Evolutionary conservation across 78 protist genomes (phyloP), one percentile per base, ranked within the genome.

Genomic region (Dictyostelium citrinum): DNA sequence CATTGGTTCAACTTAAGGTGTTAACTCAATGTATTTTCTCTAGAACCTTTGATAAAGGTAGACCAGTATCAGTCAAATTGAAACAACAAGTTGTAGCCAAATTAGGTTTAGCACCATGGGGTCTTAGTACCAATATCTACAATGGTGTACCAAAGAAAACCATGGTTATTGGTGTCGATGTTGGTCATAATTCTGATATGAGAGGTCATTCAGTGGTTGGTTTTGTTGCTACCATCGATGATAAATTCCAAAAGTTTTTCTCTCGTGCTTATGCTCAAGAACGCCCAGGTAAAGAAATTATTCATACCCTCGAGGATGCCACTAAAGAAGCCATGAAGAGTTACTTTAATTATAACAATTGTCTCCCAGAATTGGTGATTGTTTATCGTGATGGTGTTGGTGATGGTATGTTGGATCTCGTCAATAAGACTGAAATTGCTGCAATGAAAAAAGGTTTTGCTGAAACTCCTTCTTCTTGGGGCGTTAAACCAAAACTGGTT

Each of bases 341-440:
- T 16, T 84, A 71, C 45, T 70, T 74, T 20, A 24, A n/a, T 8
- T 4, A 37, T 7, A 75, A 84, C 27, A n/a, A 33, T 14, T 35
- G 43, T 3, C 35, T 78, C 1, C 95, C 95, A 5, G 35, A 60
- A 31, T 3, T 46, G 27, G 60, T 90, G 0, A 71, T 90, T 10
- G 70, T 90, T 71, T 90, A 81, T 49, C 10, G 95, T 11, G 95
- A 90, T 45, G 88, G 95, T 61, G 95, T 90, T 3, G 95, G 95
- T 61, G 95, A 90, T 74, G 95, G 95, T 45, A 75, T 78, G 95
- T 46, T 82, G 8, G 78, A 58, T 20, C n/a, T 37, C 20, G 81
- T 90, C 1, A 67, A 39, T 29, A 75, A 67, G 20, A 27, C 22
- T 27, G 95, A 90, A n/a, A 49, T 90, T 11, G 27, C 45, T 1